Percentiles rank a stretch among this genome's conserved stretches.
Evolutionary conservation across 2,329 filamentous ascomycete genomes (phyloP).

Genomic region (Ophioceras dolichostomum): DNA sequence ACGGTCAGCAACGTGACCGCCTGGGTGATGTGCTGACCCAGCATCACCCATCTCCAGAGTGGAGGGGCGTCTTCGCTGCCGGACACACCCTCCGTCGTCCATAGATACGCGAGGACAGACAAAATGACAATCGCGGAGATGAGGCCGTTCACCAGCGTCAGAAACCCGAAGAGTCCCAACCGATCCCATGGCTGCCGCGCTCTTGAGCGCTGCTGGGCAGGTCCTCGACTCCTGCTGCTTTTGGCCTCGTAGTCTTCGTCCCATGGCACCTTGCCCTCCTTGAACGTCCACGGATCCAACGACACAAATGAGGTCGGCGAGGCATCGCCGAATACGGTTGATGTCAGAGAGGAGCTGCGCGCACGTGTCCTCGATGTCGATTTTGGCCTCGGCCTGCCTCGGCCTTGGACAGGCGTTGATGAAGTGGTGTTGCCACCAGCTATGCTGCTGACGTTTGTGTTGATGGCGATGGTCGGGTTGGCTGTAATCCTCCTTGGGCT

Average conservation of each 20-base stretch:
- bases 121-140: constrained; percentile 8
- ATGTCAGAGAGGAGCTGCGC: background rate
- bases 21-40: constrained; percentile 8
- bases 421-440: no score
- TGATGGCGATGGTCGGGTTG: no score
- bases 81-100: constrained; percentile 7
- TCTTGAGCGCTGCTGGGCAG: background rate
- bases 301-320: background rate
- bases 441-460: no score
- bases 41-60: constrained; percentile 10
- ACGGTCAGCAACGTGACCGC: constrained; percentile 10
- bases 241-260: background rate
- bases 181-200: constrained; percentile 1
- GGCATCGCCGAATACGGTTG: background rate
- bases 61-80: constrained; percentile 6
- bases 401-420: no score
- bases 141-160: constrained; percentile 7
- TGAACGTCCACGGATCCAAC: background rate
- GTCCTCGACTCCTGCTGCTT: background rate
- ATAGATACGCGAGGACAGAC: constrained; percentile 9
- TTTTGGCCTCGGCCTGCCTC: no score
- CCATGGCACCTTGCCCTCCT: constrained; percentile 1
- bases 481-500: no score
- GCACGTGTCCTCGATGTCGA: no score
- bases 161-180: constrained; percentile 5